These are phyloP conservation scores for Populus hybrid DNA, from an alignment of 441 rosid genomes.

Conservation along the genomic window DNA sequence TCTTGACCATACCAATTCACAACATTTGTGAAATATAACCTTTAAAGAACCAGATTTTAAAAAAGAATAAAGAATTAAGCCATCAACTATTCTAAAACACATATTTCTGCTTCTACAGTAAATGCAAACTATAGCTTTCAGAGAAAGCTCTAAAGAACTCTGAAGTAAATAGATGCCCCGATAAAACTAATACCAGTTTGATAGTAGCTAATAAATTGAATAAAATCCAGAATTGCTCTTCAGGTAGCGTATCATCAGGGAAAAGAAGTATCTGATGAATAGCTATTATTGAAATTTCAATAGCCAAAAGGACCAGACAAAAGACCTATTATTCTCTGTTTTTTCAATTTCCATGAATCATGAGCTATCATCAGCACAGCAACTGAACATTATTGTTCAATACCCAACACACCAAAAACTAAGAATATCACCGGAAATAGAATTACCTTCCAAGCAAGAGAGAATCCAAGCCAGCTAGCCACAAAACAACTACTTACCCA, in stretches of 20 bases:
- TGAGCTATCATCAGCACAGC: background rate
- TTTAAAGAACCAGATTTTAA: background rate
- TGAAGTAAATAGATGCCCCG: background rate
- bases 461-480: slow-evolving; percentile 43
- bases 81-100: background rate
- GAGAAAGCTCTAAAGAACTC: background rate
- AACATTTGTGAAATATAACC: background rate
- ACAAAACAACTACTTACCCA: slow-evolving; percentile 43
- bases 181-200: background rate
- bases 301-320: no score
- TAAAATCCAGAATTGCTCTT: background rate
- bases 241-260: background rate
- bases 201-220: background rate
- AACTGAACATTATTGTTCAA: background rate
- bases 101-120: background rate
- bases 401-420: background rate
- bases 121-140: background rate
- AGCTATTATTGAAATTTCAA: background rate
- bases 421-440: background rate
- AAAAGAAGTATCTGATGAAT: background rate
- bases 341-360: background rate
- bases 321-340: no score
- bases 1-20: background rate
- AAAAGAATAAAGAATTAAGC: background rate
- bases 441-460: slow-evolving; percentile 61